Base-by-base conservation (phyloP, 345 rosid species). In the Rhodomyrtus tomentosa region DNA sequence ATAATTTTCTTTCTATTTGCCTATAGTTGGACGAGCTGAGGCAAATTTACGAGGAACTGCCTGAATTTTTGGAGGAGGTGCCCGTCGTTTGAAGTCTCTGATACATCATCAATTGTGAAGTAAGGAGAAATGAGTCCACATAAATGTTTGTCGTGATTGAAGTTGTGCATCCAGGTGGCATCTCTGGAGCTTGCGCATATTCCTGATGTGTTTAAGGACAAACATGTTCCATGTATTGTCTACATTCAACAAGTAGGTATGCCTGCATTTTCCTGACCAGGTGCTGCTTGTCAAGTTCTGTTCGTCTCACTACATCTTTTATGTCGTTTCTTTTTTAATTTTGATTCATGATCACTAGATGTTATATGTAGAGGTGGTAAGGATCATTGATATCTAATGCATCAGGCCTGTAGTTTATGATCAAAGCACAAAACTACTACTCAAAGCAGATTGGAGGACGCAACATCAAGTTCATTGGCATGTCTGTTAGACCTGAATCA, bases 1-100 rank as follows among this genome's bases (percentile, higher is more conserved):
- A 59, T 59, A 50, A 27, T 81, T 27, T 49, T 50, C 56, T 49
- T 11, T 81, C 42, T 50, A 27, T 55, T 82, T 16, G 54, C 13
- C 0, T 74, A 72, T 87, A 96, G 99, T 90, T 96, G 89, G 99
- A 96, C 85, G 99, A 96, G 89, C 92, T 96, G 86, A 92, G 99
- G 91, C 96, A 94, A 90, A 93, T 96, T 86, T 95, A 94, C 6
- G 99, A 96, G 88, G 98, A 92, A 90, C 85, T 96, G 92, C 99
- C 99, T 50, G 95, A 95, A 50, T 93, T 95, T 86, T 92, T 96
- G 86, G 93, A 94, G 87, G 89, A 96, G 98, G 99, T 96, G 76
- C 85, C 53, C 87, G 79, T 83, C 87, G 50, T 81, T 55, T 29
- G 18, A 82, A 80, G 89, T 73, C 76, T n/a, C 62, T 50, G 82